Percentiles rank a stretch among this genome's conserved stretches.
These are phyloP conservation scores for Aphanocladium album DNA, from an alignment of 2,329 filamentous ascomycete species.

Conservation along the genomic window DNA sequence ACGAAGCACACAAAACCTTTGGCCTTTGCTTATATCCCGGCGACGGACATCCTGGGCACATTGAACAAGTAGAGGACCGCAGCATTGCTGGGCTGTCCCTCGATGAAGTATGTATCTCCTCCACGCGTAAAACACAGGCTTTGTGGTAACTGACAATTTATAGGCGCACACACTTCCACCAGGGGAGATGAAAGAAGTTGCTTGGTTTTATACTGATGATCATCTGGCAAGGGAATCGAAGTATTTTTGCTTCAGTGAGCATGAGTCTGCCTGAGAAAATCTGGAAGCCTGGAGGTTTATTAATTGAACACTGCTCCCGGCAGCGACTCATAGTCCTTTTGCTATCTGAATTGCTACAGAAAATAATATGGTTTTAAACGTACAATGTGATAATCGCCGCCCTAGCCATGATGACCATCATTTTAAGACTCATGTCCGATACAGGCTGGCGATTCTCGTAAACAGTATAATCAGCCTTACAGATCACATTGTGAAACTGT, in stretches of 20 bases:
- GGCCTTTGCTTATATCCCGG: constrained; percentile 4
- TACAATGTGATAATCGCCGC: too few species aligned
- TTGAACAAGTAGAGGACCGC: neutral
- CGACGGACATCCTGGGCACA: constrained; percentile 4
- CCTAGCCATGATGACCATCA: too few species aligned
- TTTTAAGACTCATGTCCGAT: too few species aligned
- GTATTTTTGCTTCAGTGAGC: neutral
- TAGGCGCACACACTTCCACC: neutral
- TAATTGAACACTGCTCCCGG: too few species aligned
- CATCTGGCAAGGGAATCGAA: constrained; percentile 1
- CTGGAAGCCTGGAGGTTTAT: too few species aligned
- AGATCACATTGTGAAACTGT: too few species aligned
- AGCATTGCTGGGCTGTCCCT: neutral
- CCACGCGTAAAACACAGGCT: neutral
- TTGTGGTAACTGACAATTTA: neutral
- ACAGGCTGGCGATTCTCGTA: too few species aligned
- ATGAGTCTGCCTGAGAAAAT: too few species aligned
- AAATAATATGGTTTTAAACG: too few species aligned
- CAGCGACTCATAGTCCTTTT: too few species aligned
- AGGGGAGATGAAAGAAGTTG: neutral
- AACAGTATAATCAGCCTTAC: too few species aligned
- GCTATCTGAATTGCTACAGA: too few species aligned
- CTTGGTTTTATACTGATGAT: constrained; percentile 9
- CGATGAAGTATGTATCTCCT: neutral
- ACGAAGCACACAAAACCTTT: neutral